Evolutionary conservation across 2,329 filamentous ascomycete genomes (phyloP).

Genomic region (Periconia digitata): DNA sequence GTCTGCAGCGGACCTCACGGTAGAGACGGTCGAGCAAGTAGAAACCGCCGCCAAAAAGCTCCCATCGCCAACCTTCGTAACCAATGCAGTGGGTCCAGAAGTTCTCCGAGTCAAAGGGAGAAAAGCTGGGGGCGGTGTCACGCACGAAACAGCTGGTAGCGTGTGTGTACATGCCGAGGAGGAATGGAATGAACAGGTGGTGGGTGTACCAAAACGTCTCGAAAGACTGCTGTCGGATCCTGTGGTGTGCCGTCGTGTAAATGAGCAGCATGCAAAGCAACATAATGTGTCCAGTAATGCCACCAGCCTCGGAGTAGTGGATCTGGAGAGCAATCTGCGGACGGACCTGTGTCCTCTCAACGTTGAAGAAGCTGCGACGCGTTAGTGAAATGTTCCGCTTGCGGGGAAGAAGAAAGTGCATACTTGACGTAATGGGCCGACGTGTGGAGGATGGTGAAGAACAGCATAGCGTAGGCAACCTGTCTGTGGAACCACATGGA

Average conservation of each 20-base stretch:
- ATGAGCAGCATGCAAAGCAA: slow-evolving; percentile 98
- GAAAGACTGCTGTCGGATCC: slow-evolving; percentile 94
- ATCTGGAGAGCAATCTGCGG: slow-evolving; percentile 82
- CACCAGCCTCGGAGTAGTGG: slow-evolving; percentile 85
- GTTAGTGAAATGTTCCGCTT: slow-evolving; percentile 11
- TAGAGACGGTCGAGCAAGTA: slow-evolving; percentile 89
- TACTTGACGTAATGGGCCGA: slow-evolving; percentile 91
- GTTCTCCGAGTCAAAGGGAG: slow-evolving; percentile 76
- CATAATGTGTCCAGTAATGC: slow-evolving; percentile 96
- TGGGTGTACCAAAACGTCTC: slow-evolving; percentile 99
- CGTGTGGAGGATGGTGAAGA: slow-evolving; percentile 80
- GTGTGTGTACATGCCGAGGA: slow-evolving; percentile 92
- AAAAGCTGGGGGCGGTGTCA: slow-evolving; percentile 70
- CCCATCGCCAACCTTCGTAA: slow-evolving; percentile 97
- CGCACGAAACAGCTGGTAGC: slow-evolving; percentile 96
- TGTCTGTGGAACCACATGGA: slow-evolving; percentile 97
- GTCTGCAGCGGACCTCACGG: slow-evolving; percentile 82
- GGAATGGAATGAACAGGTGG: slow-evolving; percentile 95
- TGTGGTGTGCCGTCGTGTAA: slow-evolving; percentile 91
- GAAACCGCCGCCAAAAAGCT: slow-evolving; percentile 79
- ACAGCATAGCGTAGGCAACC: slow-evolving; percentile 81
- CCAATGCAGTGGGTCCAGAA: slow-evolving; percentile 96
- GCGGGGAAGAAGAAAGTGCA: slow-evolving; percentile 30
- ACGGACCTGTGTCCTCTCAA: slow-evolving; percentile 82
- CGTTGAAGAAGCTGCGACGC: slow-evolving; percentile 82